Evolutionary conservation across 176 grass and related monocot species (phyloP).

Genomic region (Triticum turgidum): DNA sequence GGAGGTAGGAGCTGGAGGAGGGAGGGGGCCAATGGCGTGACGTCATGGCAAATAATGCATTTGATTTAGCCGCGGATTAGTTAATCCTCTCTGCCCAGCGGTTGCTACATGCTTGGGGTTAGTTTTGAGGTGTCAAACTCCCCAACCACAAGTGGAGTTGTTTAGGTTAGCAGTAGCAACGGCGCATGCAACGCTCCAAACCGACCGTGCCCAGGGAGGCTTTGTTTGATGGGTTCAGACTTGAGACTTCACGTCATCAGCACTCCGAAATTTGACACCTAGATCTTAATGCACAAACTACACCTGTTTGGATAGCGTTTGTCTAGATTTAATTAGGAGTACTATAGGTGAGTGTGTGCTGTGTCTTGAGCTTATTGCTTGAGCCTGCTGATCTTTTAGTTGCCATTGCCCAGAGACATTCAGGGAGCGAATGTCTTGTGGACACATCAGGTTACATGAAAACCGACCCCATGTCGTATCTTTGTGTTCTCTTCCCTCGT

Average conservation of each 20-base stretch:
- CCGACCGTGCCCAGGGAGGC: neutral
- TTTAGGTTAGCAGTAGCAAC: neutral
- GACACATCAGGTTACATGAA: neutral
- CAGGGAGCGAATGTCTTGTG: neutral
- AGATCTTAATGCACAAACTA: no score
- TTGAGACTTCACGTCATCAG: no score
- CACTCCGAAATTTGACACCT: no score
- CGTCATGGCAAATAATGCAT: constrained; percentile 43
- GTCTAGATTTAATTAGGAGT: no score
- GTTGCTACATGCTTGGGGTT: constrained; percentile 29
- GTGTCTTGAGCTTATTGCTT: constrained; percentile 14
- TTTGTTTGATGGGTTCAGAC: constrained; percentile 1
- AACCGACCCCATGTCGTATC: neutral
- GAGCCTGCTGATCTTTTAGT: neutral
- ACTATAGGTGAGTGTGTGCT: neutral
- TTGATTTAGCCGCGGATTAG: constrained; percentile 25
- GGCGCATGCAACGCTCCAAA: constrained; percentile 11
- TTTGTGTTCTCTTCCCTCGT: constrained; percentile 4
- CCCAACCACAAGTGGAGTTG: constrained; percentile 22
- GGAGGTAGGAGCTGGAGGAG: neutral
- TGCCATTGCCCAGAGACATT: neutral
- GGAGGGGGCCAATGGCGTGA: neutral
- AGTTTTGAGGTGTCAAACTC: constrained; percentile 21
- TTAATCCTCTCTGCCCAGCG: constrained; percentile 2
- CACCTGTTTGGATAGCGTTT: no score